These are phyloP conservation scores for Wickerhamomyces alni DNA, from an alignment of 805 yeast species.

Conservation along the genomic window DNA sequence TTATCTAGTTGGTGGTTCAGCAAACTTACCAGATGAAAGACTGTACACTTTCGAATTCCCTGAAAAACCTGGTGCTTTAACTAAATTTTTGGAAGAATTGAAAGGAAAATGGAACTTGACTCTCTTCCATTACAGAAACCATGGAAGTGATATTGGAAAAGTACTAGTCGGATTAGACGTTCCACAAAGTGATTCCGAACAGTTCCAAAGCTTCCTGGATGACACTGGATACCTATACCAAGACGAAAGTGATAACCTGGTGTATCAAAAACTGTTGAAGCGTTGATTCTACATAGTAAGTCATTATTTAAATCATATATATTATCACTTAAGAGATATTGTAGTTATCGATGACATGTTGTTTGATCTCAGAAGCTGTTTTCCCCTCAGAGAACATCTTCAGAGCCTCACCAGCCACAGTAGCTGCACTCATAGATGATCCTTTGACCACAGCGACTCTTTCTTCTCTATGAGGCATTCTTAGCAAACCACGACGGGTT, in stretches of 20 bases:
- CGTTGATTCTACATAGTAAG: slow-evolving; percentile 8
- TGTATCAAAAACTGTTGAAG: slow-evolving; percentile 74
- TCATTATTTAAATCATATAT: too few species aligned
- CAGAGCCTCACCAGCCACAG: background rate
- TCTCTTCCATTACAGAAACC: slow-evolving; percentile 93
- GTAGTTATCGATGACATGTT: background rate
- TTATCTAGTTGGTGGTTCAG: slow-evolving; percentile 90
- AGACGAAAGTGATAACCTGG: slow-evolving; percentile 82
- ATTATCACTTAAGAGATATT: too few species aligned
- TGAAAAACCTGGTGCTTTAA: slow-evolving; percentile 92
- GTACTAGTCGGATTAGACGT: slow-evolving; percentile 86
- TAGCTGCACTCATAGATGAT: background rate
- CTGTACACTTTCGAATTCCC: slow-evolving; percentile 89
- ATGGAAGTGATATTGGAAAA: slow-evolving; percentile 92
- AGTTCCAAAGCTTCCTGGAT: slow-evolving; percentile 62
- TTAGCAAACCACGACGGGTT: background rate
- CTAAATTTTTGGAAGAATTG: slow-evolving; percentile 67
- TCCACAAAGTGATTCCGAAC: slow-evolving; percentile 61
- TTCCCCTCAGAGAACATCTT: background rate
- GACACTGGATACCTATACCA: slow-evolving; percentile 68
- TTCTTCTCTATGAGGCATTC: background rate
- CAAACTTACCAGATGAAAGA: slow-evolving; percentile 67
- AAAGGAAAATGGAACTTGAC: slow-evolving; percentile 86
- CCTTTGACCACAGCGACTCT: background rate
- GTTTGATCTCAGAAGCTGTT: background rate